phyloP scores from a whole-genome alignment of 257 asterid genomes.

The Solanum pinnatisectum region DNA sequence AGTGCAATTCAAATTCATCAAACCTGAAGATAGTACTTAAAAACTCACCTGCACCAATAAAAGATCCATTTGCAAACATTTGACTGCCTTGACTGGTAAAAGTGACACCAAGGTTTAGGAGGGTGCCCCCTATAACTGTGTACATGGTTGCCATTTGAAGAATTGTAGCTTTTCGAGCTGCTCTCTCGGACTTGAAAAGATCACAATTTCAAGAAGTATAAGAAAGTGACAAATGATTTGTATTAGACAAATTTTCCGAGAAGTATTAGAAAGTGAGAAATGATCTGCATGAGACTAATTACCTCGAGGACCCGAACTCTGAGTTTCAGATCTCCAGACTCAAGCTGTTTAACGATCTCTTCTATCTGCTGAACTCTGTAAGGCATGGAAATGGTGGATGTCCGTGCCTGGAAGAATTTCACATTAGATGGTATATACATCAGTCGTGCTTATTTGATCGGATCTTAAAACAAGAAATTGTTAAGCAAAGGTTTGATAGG shows the following conservation, averaged over 20 bases:
- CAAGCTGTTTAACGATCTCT: constrained; percentile 83
- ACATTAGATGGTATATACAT: background rate
- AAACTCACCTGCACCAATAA: constrained; percentile 58
- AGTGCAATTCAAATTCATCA: background rate
- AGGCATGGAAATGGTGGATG: constrained; percentile 85
- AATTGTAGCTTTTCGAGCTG: constrained; percentile 81
- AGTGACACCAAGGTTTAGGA: constrained; percentile 63
- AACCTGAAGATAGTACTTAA: background rate
- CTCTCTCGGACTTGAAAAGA: constrained; percentile 76
- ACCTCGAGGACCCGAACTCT: constrained; percentile 98
- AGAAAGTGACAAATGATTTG: background rate
- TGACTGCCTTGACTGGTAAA: constrained; percentile 43
- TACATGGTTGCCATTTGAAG: constrained; percentile 94
- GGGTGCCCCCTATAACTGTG: constrained; percentile 71
- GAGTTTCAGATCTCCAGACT: constrained; percentile 85
- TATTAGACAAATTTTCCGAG: background rate
- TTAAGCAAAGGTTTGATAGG: background rate
- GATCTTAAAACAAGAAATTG: background rate
- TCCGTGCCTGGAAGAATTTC: constrained; percentile 50
- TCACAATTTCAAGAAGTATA: background rate
- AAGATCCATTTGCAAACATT: constrained; percentile 54
- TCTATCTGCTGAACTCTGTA: constrained; percentile 73
- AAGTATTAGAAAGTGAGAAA: background rate
- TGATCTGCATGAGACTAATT: background rate
- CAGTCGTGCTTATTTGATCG: background rate